Base-by-base conservation (phyloP, 2,329 filamentous ascomycete species). In the Fusarium mangiferae region DNA sequence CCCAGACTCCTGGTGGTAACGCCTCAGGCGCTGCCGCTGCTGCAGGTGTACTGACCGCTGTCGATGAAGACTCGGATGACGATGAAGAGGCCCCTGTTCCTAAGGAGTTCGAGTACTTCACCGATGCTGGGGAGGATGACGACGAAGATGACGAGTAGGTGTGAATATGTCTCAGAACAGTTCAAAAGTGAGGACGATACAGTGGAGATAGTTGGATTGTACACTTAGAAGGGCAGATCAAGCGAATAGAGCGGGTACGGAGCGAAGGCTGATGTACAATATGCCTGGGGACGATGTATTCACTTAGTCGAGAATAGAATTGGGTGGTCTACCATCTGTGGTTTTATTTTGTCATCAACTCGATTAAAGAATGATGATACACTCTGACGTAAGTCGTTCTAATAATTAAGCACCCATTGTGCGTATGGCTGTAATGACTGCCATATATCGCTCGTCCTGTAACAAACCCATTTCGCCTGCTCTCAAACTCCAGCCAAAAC, bases 21-120 rank as follows among this genome's bases (percentile, higher is more conserved):
- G 88, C 90, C 26, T 80, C 83, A 18, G 90, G 92, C 58, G 91
- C 93, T 24, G 91, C 91, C 0, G 92, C 92, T 0, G 93, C 93
- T 0, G 94, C 93, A 0, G 93, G 92, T 63, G 94, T 97, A 5
- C 85, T 98, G 76, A 98, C 93, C 8, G 92, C 95, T 11, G 90
- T 97, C 8, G 95, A 98, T 78, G 96, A 98, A 82, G 93, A 96
- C 77, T 90, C 87, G 15, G 92, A 94, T 70, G 91, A 87, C 39
- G 91, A 89, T 18, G 91, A 93, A 77, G 94, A 96, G 80, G 94
- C 94, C 5, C 84, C 88, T 42, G 81, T 90, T 12, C 94, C 94
- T 10, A 84, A 85, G 17, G 91, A 94, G 58, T 96, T 96, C 82
- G 93, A 96, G 69, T 95, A 96, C 81, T 91, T 92, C 77, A 91